Evolutionary conservation across 257 asterid genomes (phyloP), one percentile per base, ranked within the genome.

Genomic region (Phtheirospermum japonicum): DNA sequence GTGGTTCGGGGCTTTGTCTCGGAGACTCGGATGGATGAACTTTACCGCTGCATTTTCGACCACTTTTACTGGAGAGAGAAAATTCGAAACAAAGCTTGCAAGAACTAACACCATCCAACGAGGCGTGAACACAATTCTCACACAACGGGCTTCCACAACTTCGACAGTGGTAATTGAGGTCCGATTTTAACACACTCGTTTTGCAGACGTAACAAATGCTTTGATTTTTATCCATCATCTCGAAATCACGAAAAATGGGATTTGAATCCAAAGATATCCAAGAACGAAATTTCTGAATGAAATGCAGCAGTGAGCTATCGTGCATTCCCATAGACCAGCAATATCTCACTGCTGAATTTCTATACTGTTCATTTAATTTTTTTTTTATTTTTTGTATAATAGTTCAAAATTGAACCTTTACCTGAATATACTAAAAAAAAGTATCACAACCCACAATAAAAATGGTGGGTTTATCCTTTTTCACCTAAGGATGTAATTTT

Each of bases 1-100:
- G 83, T 42, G 89, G 90, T 69, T 89, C 94, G 6, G 91, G 85
- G 83, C 85, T 80, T 73, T 70, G 78, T 61, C 87, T 77, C 1
- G 95, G 90, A 63, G 93, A 86, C 68, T 86, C 97, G 50, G 87
- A 80, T 39, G 97, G 97, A 73, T 86, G 66, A 64, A 92, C 58
- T 78, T 86, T 84, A 65, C 80, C 88, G 60, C 81, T 70, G 76
- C 83, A 76, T 70, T 65, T 84, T 67, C 74, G 72, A 51, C 68
- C 74, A 62, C 72, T 34, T 67, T 76, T 66, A 69, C 71, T 77
- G 17, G 59, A 50, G 33, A 79, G 71, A 36, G 73, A 54, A 52
- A 77, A 71, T 32, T 71, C 83, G 16, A 64, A 68, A 68, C 95
- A 90, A 57, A 77, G 72, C 72, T 77, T 76, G 84, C 96, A 90